A percentile compares a stretch with the other conserved stretches of the same genome.
Evolutionary conservation across 208 protist genomes (phyloP).

Genomic region (Leishmania lainsoni): DNA sequence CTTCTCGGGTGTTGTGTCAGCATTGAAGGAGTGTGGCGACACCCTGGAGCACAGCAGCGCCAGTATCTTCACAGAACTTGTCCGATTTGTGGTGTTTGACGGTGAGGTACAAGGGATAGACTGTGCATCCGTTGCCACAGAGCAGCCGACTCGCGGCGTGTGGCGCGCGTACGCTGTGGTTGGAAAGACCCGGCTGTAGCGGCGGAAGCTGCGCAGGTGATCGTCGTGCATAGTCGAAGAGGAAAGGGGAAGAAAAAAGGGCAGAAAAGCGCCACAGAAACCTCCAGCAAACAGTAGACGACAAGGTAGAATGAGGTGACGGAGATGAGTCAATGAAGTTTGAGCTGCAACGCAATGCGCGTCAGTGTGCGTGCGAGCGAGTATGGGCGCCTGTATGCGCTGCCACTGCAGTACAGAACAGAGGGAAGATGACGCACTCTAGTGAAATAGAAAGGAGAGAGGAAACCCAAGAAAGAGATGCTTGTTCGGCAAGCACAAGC

Average conservation of each 20-base stretch:
- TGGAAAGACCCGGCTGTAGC: conserved; percentile 38
- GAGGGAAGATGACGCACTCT: background rate
- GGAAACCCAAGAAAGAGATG: background rate
- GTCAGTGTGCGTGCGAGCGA: background rate
- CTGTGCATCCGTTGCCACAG: conserved; percentile 12
- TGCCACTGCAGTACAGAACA: background rate
- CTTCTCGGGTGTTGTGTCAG: background rate
- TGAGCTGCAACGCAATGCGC: background rate
- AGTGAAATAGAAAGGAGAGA: background rate
- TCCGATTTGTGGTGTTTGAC: background rate
- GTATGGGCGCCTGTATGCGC: background rate
- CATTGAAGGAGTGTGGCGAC: background rate
- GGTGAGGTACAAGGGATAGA: background rate
- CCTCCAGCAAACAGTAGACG: background rate
- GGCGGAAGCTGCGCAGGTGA: conserved; percentile 23
- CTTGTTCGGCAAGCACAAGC: background rate
- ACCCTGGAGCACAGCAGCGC: conserved; percentile 37
- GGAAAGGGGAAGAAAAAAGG: background rate
- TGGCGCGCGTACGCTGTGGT: conserved; percentile 40
- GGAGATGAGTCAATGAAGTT: background rate
- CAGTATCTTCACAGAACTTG: conserved; percentile 32
- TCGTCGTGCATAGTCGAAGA: conserved; percentile 25
- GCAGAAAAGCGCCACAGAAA: background rate
- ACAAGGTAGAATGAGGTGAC: background rate
- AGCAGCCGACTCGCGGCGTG: conserved; percentile 36